Base-by-base conservation (phyloP, 345 rosid species). In the Moringa oleifera region DNA sequence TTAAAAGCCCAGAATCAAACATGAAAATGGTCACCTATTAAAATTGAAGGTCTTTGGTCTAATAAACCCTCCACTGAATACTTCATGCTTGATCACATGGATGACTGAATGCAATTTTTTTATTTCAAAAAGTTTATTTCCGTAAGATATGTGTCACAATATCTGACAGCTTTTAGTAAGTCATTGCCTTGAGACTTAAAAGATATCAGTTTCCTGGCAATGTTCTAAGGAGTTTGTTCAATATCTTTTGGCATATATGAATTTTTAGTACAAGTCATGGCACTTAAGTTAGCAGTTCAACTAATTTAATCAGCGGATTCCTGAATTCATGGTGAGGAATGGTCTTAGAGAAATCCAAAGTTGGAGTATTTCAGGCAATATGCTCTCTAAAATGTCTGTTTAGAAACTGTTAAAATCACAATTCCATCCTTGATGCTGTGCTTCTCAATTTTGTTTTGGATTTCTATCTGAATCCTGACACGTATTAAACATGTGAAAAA, bases 1-100 rank as follows among this genome's bases (percentile, higher is more conserved):
- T 57, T 61, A 31, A 25, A 49, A 59, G 47, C 37, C 55, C 22
- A 41, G 22, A 21, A 12, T 69, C 24, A 46, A 37, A 20, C 18
- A 56, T 45, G 8, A 41, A 59, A 15, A 5, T 41, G 6, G 17
- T 41, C 47, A 1, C 17, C 12, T 41, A 41, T 11, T 8, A 41
- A 41, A 41, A 1, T 41, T 41, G 47, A 41, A 41, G 47, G 47
- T 41, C 12, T 9, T 41, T 15, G 1, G 47, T 1, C 33, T 16
- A 4, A 15, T 41, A 41, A 4, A 15, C 12, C 47, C 17, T 1
- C 17, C 47, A 41, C 47, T 15, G 17, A 1, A 1, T 41, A 15
- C 2, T 41, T 41, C 17, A 41, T 41, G 12, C 12, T 41, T 41
- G 12, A 41, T 41, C 12, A 5, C 47, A 41, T 41, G 13, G 12